Conservation (phyloP, 306 rosid species). For the Glycine soja region DNA sequence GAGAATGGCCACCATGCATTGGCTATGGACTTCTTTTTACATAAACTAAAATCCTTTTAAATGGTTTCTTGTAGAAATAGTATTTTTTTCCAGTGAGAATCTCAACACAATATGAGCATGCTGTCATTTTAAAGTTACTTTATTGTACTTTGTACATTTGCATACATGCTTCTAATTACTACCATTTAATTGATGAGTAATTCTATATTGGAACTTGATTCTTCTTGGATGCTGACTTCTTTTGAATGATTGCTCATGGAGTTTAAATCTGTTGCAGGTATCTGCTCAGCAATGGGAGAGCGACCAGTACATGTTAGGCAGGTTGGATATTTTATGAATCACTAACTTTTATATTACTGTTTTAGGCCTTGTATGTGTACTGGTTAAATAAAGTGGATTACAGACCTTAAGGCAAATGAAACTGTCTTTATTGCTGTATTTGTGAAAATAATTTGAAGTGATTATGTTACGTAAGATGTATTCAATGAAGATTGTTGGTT, state of each 20-base stretch:
- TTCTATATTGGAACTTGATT: conserved; percentile 11
- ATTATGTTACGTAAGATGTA: neutral
- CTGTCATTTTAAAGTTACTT: neutral
- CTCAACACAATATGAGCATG: neutral
- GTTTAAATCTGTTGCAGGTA: conserved; percentile 57
- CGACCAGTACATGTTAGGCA: conserved; percentile 87
- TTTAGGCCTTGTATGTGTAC: conserved; percentile 5
- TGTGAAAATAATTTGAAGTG: conserved; percentile 18
- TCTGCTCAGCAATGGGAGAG: conserved; percentile 95
- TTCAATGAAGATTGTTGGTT: neutral
- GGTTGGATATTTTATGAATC: conserved; percentile 59
- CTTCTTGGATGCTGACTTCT: conserved; percentile 21
- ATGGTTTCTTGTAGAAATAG: conserved; percentile 2
- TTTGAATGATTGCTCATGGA: conserved; percentile 27
- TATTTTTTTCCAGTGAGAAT: conserved; percentile 7
- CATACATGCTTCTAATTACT: neutral
- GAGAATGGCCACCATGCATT: too few species aligned
- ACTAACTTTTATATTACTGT: neutral
- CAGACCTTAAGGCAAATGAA: conserved; percentile 11
- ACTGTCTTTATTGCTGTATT: conserved; percentile 11
- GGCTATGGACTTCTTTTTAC: neutral
- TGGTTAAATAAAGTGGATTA: conserved; percentile 10
- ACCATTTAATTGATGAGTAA: conserved; percentile 14
- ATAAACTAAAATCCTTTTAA: neutral
- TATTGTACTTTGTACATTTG: neutral